Conservation (phyloP, 768 basidiomycete genomes). For the Serendipita indica region DNA sequence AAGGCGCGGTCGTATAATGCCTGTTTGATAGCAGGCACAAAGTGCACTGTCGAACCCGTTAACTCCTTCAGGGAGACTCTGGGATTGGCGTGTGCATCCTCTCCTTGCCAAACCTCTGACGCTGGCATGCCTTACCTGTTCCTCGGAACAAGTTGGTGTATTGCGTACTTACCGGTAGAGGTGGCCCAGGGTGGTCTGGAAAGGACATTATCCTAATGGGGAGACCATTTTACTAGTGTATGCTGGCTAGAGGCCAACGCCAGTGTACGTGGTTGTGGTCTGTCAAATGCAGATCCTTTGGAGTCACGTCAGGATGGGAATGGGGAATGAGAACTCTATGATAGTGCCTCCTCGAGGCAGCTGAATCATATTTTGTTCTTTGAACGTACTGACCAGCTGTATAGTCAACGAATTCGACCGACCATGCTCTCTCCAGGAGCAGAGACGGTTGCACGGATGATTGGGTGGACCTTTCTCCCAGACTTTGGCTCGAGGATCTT, state of each 20-base stretch:
- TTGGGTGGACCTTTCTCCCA: slow-evolving; percentile 56
- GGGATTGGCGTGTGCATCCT: background rate
- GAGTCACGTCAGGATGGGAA: background rate
- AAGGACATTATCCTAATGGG: background rate
- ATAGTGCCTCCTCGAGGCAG: background rate
- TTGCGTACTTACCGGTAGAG: background rate
- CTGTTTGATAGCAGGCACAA: background rate
- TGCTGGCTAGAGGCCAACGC: background rate
- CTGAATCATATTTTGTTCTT: background rate
- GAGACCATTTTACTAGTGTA: background rate
- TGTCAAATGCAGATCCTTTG: background rate
- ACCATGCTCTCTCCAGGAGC: slow-evolving; percentile 6
- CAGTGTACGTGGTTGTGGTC: background rate
- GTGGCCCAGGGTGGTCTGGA: slow-evolving; percentile 6
- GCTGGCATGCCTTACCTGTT: background rate
- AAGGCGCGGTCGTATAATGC: background rate
- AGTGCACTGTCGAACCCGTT: background rate
- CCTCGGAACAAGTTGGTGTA: background rate
- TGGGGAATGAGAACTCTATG: background rate
- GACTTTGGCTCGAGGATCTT: slow-evolving; percentile 41
- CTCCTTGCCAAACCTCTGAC: background rate
- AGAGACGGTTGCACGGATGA: slow-evolving; percentile 28
- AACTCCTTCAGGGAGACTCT: background rate
- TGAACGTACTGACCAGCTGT: background rate
- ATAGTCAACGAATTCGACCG: background rate